These are phyloP conservation scores for Gonapodya prolifera DNA, from an alignment of 192 early-diverging fungal species.

Conservation along the genomic window DNA sequence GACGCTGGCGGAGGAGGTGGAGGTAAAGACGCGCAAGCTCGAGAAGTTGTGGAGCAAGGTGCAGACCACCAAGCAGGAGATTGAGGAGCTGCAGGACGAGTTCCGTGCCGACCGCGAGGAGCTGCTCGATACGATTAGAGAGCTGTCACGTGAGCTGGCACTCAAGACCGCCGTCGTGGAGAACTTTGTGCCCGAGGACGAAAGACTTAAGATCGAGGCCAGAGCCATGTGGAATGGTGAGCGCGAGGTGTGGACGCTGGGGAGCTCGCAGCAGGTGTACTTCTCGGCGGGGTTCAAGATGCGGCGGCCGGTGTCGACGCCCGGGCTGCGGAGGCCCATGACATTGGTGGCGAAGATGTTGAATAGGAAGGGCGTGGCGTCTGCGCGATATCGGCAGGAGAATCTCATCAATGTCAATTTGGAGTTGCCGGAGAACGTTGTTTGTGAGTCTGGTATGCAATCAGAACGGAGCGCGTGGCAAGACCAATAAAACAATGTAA, in stretches of 20 bases:
- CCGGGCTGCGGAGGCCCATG: neutral
- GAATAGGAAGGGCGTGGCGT: neutral
- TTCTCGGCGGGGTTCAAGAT: neutral
- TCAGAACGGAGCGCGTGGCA: neutral
- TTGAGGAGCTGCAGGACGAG: slow-evolving; percentile 45
- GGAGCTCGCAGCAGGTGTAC: neutral
- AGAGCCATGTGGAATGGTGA: slow-evolving; percentile 38
- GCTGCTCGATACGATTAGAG: slow-evolving; percentile 42
- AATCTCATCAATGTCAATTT: neutral
- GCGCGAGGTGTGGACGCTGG: slow-evolving; percentile 35
- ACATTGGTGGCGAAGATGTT: neutral
- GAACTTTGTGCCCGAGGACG: slow-evolving; percentile 42
- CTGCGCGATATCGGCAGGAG: neutral
- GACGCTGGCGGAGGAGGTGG: slow-evolving; percentile 49
- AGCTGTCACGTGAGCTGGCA: slow-evolving; percentile 37
- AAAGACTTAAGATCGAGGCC: slow-evolving; percentile 31
- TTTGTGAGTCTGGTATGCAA: neutral
- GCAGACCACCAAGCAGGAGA: slow-evolving; percentile 36
- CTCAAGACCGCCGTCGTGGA: slow-evolving; percentile 41
- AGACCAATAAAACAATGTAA: neutral
- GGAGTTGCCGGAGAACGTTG: neutral
- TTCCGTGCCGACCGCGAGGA: slow-evolving; percentile 44
- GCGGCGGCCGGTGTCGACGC: neutral
- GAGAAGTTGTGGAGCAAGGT: slow-evolving; percentile 42
- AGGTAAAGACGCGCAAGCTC: slow-evolving; percentile 47